Evolutionary conservation across 169 alveolate genomes (phyloP).

Genomic region (Eimeria maxima): DNA sequence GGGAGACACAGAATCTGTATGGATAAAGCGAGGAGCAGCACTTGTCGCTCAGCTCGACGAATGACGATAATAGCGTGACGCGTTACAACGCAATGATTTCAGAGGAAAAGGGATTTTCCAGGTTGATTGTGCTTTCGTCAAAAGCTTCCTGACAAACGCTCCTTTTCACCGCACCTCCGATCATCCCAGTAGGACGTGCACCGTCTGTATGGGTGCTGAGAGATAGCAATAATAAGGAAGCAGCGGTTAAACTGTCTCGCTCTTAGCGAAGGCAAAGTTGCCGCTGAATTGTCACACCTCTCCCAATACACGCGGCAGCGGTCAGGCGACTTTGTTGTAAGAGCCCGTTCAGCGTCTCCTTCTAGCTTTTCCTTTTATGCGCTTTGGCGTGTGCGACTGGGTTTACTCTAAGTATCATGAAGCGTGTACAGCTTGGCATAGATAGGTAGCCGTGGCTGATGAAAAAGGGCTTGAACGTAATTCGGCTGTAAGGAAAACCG

Average conservation of each 20-base stretch:
- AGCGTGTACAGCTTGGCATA: not conserved
- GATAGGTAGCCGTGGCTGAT: not conserved
- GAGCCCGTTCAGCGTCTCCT: not conserved
- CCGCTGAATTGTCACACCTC: not conserved
- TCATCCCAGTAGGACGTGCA: not conserved
- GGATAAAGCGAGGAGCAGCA: constrained; percentile 72
- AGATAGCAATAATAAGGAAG: not conserved
- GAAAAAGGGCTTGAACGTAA: not conserved
- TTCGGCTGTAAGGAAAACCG: not conserved
- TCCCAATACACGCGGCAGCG: not conserved
- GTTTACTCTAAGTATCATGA: not conserved
- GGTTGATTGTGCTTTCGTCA: not conserved
- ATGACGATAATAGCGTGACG: not conserved
- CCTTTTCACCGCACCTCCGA: not conserved
- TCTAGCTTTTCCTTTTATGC: not conserved
- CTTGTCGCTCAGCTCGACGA: constrained; percentile 73
- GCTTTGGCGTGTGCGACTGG: not conserved
- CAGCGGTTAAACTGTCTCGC: not conserved
- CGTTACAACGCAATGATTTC: not conserved
- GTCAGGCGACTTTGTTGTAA: not conserved
- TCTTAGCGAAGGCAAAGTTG: not conserved
- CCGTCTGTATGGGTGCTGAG: not conserved
- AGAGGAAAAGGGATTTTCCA: not conserved
- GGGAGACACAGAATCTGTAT: constrained; percentile 46
- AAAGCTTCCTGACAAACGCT: not conserved